Conservation (phyloP, 2,329 filamentous ascomycete genomes). For the Camillea tinctor region DNA sequence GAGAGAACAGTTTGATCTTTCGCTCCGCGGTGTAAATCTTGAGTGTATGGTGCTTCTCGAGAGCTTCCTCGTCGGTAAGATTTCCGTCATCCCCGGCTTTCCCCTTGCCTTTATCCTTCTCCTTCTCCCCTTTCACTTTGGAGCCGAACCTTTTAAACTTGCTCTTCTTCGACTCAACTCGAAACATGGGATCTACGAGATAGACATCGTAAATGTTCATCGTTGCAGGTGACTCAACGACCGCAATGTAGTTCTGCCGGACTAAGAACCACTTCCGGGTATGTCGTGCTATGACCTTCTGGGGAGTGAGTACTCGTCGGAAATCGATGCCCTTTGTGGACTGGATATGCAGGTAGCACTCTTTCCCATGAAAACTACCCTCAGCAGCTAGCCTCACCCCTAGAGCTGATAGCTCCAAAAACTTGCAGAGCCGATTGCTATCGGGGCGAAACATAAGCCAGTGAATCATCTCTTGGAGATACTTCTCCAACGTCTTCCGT, state of each 20-base stretch:
- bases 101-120: conserved; percentile 33
- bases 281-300: conserved; percentile 77
- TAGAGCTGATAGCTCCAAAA: conserved; percentile 89
- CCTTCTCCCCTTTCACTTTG: conserved; percentile 64
- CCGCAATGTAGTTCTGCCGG: conserved; percentile 95
- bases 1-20: conserved; percentile 85
- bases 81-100: conserved; percentile 28
- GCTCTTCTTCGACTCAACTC: conserved; percentile 71
- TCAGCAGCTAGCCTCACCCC: conserved; percentile 92
- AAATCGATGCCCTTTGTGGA: conserved; percentile 88
- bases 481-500: conserved; percentile 81
- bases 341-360: conserved; percentile 89
- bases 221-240: conserved; percentile 96
- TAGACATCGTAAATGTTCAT: conserved; percentile 99
- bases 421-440: conserved; percentile 93
- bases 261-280: conserved; percentile 97
- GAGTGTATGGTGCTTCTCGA: conserved; percentile 69
- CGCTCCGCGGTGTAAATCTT: conserved; percentile 90
- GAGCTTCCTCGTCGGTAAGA: conserved; percentile 35
- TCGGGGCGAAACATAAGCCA: conserved; percentile 97
- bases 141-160: conserved; percentile 53
- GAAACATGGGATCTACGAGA: conserved; percentile 87
- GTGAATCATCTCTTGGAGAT: conserved; percentile 89
- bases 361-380: conserved; percentile 96
- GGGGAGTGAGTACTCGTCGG: conserved; percentile 74